Percentiles rank a stretch among this genome's conserved stretches.
phyloP scores from a whole-genome alignment of 495 filamentous ascomycete genomes.

The Astrocystis sublimbata region DNA sequence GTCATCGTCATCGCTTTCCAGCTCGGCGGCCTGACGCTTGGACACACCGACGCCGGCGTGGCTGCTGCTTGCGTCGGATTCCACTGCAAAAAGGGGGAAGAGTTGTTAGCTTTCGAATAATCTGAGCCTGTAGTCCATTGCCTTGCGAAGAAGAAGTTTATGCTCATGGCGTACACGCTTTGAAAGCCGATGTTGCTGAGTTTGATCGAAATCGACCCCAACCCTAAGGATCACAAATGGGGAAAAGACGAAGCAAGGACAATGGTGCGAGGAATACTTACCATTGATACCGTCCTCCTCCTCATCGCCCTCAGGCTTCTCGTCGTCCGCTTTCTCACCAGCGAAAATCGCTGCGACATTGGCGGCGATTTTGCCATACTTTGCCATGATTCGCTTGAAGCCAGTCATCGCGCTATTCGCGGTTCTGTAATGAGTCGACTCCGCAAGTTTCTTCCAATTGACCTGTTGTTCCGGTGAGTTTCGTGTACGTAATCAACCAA shows the following conservation, averaged over 20 bases:
- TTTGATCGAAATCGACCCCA: too few relatives aligned
- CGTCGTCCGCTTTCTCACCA: not conserved
- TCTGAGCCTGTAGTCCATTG: too few relatives aligned
- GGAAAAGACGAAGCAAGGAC: not conserved
- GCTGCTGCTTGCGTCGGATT: not conserved
- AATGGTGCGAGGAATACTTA: not conserved
- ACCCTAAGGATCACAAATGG: not conserved
- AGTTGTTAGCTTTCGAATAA: too few relatives aligned
- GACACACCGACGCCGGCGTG: not conserved
- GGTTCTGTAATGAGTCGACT: not conserved
- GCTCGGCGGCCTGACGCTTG: not conserved
- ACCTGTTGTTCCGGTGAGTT: not conserved
- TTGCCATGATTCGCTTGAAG: not conserved
- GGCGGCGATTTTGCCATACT: not conserved
- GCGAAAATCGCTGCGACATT: not conserved
- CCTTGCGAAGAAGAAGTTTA: too few relatives aligned
- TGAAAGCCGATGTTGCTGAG: not conserved
- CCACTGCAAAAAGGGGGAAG: too few relatives aligned
- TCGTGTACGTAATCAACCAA: too few relatives aligned
- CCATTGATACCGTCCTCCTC: too few relatives aligned
- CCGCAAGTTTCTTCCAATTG: not conserved
- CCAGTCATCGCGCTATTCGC: too few relatives aligned
- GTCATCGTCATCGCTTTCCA: not conserved
- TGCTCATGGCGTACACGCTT: too few relatives aligned
- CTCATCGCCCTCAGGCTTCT: not conserved